Percentiles rank a stretch among this genome's conserved stretches.
phyloP scores from a whole-genome alignment of 2,329 filamentous ascomycete genomes.

The Cercospora zeae-maydis region DNA sequence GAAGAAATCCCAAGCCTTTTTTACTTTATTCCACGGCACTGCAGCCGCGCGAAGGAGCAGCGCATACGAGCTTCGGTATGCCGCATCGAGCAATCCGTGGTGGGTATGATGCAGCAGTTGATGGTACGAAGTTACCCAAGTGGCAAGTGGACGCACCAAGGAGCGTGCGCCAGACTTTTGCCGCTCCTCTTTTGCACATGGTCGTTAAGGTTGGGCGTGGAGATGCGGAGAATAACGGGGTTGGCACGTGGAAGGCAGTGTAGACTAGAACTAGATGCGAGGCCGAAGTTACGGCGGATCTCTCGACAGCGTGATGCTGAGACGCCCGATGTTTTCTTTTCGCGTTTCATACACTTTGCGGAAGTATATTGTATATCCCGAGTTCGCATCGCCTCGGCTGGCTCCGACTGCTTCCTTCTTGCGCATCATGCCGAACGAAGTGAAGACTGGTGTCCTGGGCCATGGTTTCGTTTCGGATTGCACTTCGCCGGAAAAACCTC shows the following conservation, averaged over 20 bases:
- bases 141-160: not conserved
- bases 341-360: not conserved
- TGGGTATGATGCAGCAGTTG: constrained; percentile 7
- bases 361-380: not conserved
- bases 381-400: not conserved
- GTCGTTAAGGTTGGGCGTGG: constrained; percentile 1
- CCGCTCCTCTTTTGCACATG: not conserved
- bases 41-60: constrained; percentile 5
- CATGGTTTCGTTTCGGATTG: not conserved
- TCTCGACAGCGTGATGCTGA: not conserved
- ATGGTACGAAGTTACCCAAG: not conserved
- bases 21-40: not conserved
- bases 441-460: not conserved
- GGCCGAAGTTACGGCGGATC: constrained; percentile 1
- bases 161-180: not conserved
- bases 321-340: not conserved
- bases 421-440: not conserved
- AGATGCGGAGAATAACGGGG: constrained; percentile 11
- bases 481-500: not conserved
- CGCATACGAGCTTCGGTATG: constrained; percentile 3
- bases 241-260: not conserved
- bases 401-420: not conserved
- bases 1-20: constrained; percentile 11
- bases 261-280: too few relatives aligned
- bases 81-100: constrained; percentile 9